Evolutionary conservation across 108 stramenopile species (phyloP).

Genomic region (Stephanodiscus triporus): DNA sequence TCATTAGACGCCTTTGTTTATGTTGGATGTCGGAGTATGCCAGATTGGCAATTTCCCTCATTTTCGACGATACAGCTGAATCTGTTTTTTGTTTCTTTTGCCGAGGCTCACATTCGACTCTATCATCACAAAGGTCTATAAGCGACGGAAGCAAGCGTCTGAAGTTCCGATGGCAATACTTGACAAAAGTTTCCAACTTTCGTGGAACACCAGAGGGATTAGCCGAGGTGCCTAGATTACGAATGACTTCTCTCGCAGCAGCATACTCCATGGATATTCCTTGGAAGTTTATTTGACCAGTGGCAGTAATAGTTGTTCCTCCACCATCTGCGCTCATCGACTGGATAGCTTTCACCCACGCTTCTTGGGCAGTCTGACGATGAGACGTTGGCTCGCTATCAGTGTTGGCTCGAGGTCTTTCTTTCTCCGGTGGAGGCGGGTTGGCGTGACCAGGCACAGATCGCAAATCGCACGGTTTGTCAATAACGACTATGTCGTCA

Average conservation of each 20-base stretch:
- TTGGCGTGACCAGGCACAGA: constrained; percentile 77
- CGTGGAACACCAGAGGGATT: constrained; percentile 58
- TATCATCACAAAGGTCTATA: constrained; percentile 5
- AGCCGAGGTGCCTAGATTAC: constrained; percentile 34
- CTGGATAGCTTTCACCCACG: constrained; percentile 64
- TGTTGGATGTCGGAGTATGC: constrained; percentile 46
- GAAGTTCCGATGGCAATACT: constrained; percentile 57
- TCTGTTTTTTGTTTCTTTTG: constrained; percentile 33
- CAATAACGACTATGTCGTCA: constrained; percentile 68
- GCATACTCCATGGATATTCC: not conserved
- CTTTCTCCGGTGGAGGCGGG: constrained; percentile 18
- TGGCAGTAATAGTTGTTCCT: not conserved
- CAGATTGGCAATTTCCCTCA: constrained; percentile 23
- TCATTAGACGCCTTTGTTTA: constrained; percentile 46
- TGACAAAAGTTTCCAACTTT: constrained; percentile 52
- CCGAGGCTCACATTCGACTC: not conserved
- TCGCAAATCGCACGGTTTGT: constrained; percentile 74
- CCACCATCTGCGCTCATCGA: constrained; percentile 18
- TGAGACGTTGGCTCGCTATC: constrained; percentile 18
- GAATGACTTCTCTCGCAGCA: constrained; percentile 24
- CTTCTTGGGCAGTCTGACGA: constrained; percentile 61
- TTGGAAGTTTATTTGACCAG: not conserved
- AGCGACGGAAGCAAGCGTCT: constrained; percentile 50
- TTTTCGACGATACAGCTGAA: constrained; percentile 5
- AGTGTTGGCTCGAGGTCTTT: not conserved